Conservation (phyloP, 305 asterid species). For the Plantago coronopus region DNA sequence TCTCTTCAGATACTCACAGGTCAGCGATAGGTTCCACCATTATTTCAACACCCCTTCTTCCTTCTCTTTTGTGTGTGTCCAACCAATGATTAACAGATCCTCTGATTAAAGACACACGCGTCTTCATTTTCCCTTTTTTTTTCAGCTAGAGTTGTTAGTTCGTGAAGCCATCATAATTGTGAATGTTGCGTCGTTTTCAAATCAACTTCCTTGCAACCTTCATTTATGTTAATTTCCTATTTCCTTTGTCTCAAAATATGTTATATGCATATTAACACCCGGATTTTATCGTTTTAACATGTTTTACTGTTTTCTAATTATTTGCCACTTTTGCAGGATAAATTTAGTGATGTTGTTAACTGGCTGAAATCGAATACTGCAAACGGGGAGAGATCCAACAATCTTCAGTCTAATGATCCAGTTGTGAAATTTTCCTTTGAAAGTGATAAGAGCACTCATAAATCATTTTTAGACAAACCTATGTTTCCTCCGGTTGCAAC, state of each 20-base stretch:
- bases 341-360: conserved; percentile 76
- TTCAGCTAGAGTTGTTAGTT: neutral
- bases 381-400: conserved; percentile 43
- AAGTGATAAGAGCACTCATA: conserved; percentile 38
- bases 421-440: conserved; percentile 37
- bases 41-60: neutral
- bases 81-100: no score
- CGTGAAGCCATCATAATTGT: no score
- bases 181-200: no score
- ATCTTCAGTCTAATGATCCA: conserved; percentile 28
- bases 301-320: neutral
- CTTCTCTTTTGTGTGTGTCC: neutral
- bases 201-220: neutral
- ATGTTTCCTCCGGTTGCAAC: conserved; percentile 48
- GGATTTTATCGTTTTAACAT: no score
- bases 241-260: no score
- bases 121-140: no score
- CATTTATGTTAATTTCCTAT: neutral
- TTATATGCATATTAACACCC: no score
- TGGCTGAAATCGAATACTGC: conserved; percentile 73
- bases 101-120: no score
- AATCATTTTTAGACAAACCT: conserved; percentile 39
- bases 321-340: conserved; percentile 56
- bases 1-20: neutral
- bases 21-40: no score